Evolutionary conservation across 2,329 filamentous ascomycete species (phyloP).

Genomic region (Colletotrichum graminicola): DNA sequence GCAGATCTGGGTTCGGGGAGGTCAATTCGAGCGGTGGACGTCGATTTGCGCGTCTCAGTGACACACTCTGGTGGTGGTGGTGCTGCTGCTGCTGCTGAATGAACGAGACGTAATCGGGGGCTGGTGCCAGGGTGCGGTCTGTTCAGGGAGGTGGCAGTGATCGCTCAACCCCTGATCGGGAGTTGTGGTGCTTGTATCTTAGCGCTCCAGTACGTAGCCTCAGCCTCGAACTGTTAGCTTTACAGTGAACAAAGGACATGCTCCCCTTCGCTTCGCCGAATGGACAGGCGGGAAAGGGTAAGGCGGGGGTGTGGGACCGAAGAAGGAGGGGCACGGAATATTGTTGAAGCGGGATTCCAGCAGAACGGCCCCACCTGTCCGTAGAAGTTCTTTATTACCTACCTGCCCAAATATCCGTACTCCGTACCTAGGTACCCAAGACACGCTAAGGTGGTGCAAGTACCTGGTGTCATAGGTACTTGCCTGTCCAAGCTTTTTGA

Average conservation of each 20-base stretch:
- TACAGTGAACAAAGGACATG: slow-evolving; percentile 6
- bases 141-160: slow-evolving; percentile 45
- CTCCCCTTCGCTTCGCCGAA: neutral
- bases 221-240: neutral
- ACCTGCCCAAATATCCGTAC: no score
- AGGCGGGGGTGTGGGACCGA: neutral
- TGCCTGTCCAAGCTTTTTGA: neutral
- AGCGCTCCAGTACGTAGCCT: slow-evolving; percentile 2
- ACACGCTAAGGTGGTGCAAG: neutral
- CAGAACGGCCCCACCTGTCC: neutral
- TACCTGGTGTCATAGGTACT: neutral
- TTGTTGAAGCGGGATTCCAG: slow-evolving; percentile 15
- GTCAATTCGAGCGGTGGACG: neutral
- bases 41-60: slow-evolving; percentile 8
- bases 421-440: no score
- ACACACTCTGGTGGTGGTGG: neutral
- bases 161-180: slow-evolving; percentile 40
- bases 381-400: neutral
- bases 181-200: neutral
- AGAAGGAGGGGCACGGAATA: slow-evolving; percentile 32
- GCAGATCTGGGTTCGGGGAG: slow-evolving; percentile 14
- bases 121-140: neutral
- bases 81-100: neutral
- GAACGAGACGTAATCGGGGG: slow-evolving; percentile 4
- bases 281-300: slow-evolving; percentile 6